Evolutionary conservation across 31 red algal species (phyloP).

Genomic region (Bonnemaisonia californica): DNA sequence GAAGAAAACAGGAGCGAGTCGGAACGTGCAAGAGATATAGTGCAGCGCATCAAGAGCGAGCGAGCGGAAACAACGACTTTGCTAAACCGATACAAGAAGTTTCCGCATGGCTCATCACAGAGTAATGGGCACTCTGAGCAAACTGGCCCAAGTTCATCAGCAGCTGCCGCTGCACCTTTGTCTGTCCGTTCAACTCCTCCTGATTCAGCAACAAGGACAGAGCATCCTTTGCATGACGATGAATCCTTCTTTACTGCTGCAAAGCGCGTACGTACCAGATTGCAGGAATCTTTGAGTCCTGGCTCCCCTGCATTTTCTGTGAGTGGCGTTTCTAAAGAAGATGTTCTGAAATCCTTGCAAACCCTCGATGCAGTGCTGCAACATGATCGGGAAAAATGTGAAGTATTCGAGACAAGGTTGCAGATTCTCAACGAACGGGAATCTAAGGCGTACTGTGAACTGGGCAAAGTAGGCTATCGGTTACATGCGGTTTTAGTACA

Average conservation of each 20-base stretch:
- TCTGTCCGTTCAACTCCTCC: not conserved
- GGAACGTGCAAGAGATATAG: slow-evolving; percentile 32
- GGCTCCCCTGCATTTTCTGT: slow-evolving; percentile 13
- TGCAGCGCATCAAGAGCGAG: slow-evolving; percentile 31
- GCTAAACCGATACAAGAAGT: not conserved
- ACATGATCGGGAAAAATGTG: slow-evolving; percentile 47
- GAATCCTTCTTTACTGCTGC: slow-evolving; percentile 33
- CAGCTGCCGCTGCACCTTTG: not conserved
- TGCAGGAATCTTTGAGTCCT: slow-evolving; percentile 32
- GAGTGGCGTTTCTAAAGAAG: slow-evolving; percentile 30
- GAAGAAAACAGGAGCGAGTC: slow-evolving; percentile 64
- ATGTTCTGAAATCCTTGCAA: slow-evolving; percentile 23
- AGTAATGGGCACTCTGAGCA: not conserved
- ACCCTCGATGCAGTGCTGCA: slow-evolving; percentile 34
- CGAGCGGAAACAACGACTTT: not conserved
- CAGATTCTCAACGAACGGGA: slow-evolving; percentile 34
- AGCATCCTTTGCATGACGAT: slow-evolving; percentile 8
- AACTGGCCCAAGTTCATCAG: too few relatives aligned
- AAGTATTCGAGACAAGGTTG: slow-evolving; percentile 19
- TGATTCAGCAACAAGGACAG: not conserved
- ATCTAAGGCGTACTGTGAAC: slow-evolving; percentile 25
- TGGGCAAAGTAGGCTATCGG: slow-evolving; percentile 46
- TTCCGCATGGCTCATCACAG: not conserved
- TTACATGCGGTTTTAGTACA: slow-evolving; percentile 96
- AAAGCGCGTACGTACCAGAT: slow-evolving; percentile 34